phyloP scores from a whole-genome alignment of 2,329 filamentous ascomycete species.

The Phyllosticta citribraziliensis region DNA sequence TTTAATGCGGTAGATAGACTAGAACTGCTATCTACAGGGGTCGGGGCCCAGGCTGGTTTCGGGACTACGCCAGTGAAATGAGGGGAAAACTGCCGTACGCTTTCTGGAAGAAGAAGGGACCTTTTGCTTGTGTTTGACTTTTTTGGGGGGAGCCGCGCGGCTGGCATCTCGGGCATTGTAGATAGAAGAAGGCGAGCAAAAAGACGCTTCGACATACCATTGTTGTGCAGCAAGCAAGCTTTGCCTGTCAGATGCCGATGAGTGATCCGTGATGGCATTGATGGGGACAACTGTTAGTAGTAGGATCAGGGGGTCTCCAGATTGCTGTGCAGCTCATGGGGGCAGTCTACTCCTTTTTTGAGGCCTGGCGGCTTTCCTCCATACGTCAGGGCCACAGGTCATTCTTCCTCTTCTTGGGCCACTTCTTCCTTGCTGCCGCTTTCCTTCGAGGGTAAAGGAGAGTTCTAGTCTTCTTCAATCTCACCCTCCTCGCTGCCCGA shows the following conservation, averaged over 20 bases:
- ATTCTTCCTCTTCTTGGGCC: no score
- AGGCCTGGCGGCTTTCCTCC: neutral
- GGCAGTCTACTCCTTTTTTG: neutral
- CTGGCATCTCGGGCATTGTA: neutral
- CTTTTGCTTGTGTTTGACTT: neutral
- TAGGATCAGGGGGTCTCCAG: neutral
- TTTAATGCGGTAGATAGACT: neutral
- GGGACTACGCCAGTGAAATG: neutral
- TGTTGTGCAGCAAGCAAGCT: neutral
- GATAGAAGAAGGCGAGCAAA: neutral
- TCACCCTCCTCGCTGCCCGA: slow-evolving; percentile 96
- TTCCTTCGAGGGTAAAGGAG: no score
- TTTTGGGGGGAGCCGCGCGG: neutral
- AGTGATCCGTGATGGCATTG: neutral
- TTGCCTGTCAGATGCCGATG: neutral
- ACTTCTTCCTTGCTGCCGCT: no score
- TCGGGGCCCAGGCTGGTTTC: neutral
- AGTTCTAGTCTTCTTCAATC: slow-evolving; percentile 64
- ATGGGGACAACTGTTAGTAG: neutral
- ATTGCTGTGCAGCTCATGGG: neutral
- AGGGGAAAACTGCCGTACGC: neutral
- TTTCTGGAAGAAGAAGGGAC: neutral
- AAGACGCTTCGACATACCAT: slow-evolving; percentile 10
- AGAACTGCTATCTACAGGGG: slow-evolving; percentile 1
- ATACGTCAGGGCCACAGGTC: no score